phyloP scores from a whole-genome alignment of 1,284 basidiomycete species.

The Heterobasidion irregulare region DNA sequence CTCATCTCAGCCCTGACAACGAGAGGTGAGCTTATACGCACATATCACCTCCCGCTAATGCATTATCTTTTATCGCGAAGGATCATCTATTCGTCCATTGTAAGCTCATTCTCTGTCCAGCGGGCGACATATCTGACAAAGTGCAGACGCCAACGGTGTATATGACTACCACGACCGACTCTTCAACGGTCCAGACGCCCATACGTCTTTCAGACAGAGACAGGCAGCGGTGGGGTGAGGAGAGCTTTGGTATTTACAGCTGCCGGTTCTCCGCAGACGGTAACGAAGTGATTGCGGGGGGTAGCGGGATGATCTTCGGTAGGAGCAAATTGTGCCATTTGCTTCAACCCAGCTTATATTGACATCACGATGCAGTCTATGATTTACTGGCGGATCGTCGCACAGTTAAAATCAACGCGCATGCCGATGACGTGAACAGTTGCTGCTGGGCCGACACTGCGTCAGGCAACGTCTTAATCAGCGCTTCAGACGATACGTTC shows the following conservation, averaged over 20 bases:
- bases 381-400: slow-evolving; percentile 78
- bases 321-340: slow-evolving; percentile 11
- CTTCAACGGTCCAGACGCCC: slow-evolving; percentile 60
- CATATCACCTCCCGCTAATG: background rate
- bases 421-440: slow-evolving; percentile 89
- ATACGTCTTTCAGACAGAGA: slow-evolving; percentile 52
- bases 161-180: slow-evolving; percentile 77
- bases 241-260: slow-evolving; percentile 78
- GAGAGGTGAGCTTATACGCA: slow-evolving; percentile 47
- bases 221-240: slow-evolving; percentile 29
- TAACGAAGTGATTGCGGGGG: slow-evolving; percentile 80
- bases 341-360: background rate
- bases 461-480: slow-evolving; percentile 89
- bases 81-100: slow-evolving; percentile 90
- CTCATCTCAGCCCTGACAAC: slow-evolving; percentile 87
- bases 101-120: slow-evolving; percentile 22
- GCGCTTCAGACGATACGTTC: slow-evolving; percentile 90
- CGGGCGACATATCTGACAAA: slow-evolving; percentile 4
- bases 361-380: slow-evolving; percentile 53
- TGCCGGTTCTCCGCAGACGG: slow-evolving; percentile 95
- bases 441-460: slow-evolving; percentile 92
- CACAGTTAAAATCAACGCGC: slow-evolving; percentile 79
- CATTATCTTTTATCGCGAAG: slow-evolving; percentile 27
- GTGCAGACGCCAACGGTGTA: slow-evolving; percentile 68
- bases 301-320: slow-evolving; percentile 75